A percentile compares a stretch with the other conserved stretches of the same genome.
phyloP scores from a whole-genome alignment of 495 filamentous ascomycete genomes.

The Neurospora tetraspora region DNA sequence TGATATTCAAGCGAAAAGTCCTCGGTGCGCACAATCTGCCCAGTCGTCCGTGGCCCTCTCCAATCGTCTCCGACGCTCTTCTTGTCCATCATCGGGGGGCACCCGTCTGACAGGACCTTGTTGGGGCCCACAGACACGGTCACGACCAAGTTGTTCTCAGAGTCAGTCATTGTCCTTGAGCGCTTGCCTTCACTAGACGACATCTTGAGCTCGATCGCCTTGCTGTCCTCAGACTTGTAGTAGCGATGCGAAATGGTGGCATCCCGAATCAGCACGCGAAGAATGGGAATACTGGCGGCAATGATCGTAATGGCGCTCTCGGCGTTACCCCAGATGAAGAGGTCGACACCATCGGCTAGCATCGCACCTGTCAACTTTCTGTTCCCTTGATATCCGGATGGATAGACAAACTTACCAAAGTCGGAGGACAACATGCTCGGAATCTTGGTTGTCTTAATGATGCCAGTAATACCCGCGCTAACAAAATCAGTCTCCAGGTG shows the following conservation, averaged over 20 bases:
- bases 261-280: conserved; percentile 21
- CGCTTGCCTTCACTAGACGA: neutral
- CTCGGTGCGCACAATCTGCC: conserved; percentile 4
- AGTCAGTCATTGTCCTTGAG: neutral
- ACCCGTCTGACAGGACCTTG: neutral
- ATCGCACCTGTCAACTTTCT: neutral
- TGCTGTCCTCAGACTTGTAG: neutral
- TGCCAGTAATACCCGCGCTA: conserved; percentile 22
- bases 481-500: neutral
- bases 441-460: conserved; percentile 17
- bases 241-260: neutral
- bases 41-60: neutral
- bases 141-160: neutral
- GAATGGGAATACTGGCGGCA: conserved; percentile 27
- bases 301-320: conserved; percentile 28
- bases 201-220: neutral
- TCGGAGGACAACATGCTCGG: conserved; percentile 2
- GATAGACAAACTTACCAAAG: conserved; percentile 4
- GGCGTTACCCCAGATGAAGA: conserved; percentile 17
- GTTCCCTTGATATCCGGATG: neutral
- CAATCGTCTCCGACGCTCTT: neutral
- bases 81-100: neutral
- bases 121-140: neutral
- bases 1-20: conserved; percentile 3
- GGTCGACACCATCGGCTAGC: conserved; percentile 12